phyloP scores from a whole-genome alignment of 805 yeast genomes.

The Cyberlindnera euphorbiae region DNA sequence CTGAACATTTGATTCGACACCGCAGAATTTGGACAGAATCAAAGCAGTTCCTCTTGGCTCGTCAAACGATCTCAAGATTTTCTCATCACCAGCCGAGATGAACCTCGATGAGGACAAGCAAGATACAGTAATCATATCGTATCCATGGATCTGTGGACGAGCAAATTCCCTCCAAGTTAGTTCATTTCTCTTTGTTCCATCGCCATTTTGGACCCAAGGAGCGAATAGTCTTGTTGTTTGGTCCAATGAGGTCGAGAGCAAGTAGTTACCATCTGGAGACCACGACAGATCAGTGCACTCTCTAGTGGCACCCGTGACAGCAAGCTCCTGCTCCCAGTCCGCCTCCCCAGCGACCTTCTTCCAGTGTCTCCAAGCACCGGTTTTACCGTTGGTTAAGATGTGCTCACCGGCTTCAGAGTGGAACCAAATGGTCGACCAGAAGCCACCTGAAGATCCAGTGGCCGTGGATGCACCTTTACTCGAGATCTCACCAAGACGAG shows the following conservation, averaged over 20 bases:
- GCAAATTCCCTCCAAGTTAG: slow-evolving; percentile 85
- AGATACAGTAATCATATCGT: slow-evolving; percentile 83
- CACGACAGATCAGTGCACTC: slow-evolving; percentile 78
- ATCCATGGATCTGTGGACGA: slow-evolving; percentile 97
- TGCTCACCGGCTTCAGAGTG: slow-evolving; percentile 35
- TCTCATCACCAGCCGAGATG: slow-evolving; percentile 95
- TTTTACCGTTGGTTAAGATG: slow-evolving; percentile 79
- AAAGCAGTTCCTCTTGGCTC: slow-evolving; percentile 76
- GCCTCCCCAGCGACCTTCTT: slow-evolving; percentile 26
- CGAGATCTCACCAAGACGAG: slow-evolving; percentile 85
- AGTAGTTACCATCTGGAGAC: slow-evolving; percentile 60
- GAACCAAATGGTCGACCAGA: slow-evolving; percentile 72
- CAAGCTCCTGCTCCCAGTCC: slow-evolving; percentile 43
- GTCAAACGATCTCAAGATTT: slow-evolving; percentile 81
- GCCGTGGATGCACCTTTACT: slow-evolving; percentile 98
- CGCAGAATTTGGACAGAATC: slow-evolving; percentile 52
- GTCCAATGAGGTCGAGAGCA: slow-evolving; percentile 78
- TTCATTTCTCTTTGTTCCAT: slow-evolving; percentile 27
- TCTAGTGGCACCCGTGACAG: slow-evolving; percentile 71
- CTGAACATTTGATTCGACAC: slow-evolving; percentile 30
- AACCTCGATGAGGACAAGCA: slow-evolving; percentile 57
- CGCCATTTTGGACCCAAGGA: slow-evolving; percentile 42
- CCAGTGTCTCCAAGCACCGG: slow-evolving; percentile 92
- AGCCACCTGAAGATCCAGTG: slow-evolving; percentile 86
- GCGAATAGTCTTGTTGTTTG: slow-evolving; percentile 89